These are phyloP conservation scores for Acrocalymma vagum DNA, from an alignment of 2,329 filamentous ascomycete species.

Conservation along the genomic window DNA sequence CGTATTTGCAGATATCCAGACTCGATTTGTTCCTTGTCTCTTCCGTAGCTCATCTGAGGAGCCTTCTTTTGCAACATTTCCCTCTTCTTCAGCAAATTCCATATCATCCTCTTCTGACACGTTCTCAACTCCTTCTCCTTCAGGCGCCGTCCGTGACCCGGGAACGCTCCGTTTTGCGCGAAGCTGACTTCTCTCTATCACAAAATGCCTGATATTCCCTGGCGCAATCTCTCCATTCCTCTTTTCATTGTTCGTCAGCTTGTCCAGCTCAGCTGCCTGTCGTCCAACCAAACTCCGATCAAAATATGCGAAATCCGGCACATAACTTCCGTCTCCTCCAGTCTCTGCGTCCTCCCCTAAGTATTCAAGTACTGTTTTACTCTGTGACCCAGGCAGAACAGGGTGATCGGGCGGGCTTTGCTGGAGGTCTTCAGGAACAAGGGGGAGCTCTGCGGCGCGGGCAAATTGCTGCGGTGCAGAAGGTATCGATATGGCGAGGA, in stretches of 20 bases:
- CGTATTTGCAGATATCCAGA: conserved; percentile 88
- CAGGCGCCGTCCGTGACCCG: conserved; percentile 35
- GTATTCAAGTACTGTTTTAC: conserved; percentile 53
- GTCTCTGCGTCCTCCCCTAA: conserved; percentile 37
- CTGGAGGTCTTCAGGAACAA: conserved; percentile 16
- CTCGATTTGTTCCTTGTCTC: conserved; percentile 45
- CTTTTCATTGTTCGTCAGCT: conserved; percentile 72
- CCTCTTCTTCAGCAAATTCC: conserved; percentile 9
- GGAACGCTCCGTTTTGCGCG: conserved; percentile 51
- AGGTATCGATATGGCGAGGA: conserved; percentile 68
- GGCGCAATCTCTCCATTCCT: conserved; percentile 66
- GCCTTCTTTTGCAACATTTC: conserved; percentile 7
- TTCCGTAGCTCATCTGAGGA: conserved; percentile 20
- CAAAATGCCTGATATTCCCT: conserved; percentile 70
- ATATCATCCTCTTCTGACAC: conserved; percentile 8
- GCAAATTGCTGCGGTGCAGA: conserved; percentile 65
- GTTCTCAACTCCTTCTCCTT: conserved; percentile 23
- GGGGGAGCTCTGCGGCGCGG: conserved; percentile 65
- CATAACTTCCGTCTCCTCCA: conserved; percentile 55
- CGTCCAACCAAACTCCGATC: conserved; percentile 71
- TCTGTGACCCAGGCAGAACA: conserved; percentile 54
- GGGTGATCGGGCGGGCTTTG: conserved; percentile 20
- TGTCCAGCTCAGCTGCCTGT: conserved; percentile 57
- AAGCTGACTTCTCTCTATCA: conserved; percentile 67
- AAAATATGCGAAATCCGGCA: conserved; percentile 68